Percentiles rank a stretch among this genome's conserved stretches.
Evolutionary conservation across 306 rosid species (phyloP).

Genomic region (Delonix regia): DNA sequence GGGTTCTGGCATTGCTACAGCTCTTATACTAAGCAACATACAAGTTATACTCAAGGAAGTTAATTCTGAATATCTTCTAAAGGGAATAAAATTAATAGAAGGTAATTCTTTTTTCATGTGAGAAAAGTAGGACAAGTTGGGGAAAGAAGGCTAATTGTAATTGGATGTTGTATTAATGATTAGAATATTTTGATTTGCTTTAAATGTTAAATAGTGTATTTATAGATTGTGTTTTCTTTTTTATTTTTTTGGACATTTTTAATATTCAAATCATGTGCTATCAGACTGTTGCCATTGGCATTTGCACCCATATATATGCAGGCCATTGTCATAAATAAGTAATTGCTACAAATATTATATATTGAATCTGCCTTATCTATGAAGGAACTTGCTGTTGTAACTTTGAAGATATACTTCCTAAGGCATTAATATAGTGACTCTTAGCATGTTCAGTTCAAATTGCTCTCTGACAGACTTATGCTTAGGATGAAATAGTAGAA

Average conservation of each 20-base stretch:
- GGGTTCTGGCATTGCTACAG: slow-evolving; percentile 99
- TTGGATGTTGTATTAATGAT: neutral
- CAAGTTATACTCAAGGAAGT: slow-evolving; percentile 86
- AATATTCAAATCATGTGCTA: slow-evolving; percentile 8
- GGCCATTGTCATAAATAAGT: neutral
- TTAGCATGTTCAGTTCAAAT: neutral
- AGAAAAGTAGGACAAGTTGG: slow-evolving; percentile 3
- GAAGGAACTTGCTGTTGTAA: neutral
- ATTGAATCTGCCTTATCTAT: neutral
- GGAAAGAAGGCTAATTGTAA: neutral
- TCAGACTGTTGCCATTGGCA: slow-evolving; percentile 6
- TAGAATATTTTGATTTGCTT: neutral
- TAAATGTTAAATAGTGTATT: slow-evolving; percentile 5
- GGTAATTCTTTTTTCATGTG: slow-evolving; percentile 50
- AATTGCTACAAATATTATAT: neutral
- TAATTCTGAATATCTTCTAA: slow-evolving; percentile 77
- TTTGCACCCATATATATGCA: neutral
- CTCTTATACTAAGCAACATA: slow-evolving; percentile 74
- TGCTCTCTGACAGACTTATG: neutral
- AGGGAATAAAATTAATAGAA: slow-evolving; percentile 72
- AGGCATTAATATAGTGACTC: neutral
- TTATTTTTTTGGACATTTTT: neutral
- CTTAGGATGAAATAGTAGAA: neutral
- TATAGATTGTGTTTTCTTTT: neutral
- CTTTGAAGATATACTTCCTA: neutral